Evolutionary conservation across 176 grass and related monocot species (phyloP).

Genomic region (Coix lacrymajobi): DNA sequence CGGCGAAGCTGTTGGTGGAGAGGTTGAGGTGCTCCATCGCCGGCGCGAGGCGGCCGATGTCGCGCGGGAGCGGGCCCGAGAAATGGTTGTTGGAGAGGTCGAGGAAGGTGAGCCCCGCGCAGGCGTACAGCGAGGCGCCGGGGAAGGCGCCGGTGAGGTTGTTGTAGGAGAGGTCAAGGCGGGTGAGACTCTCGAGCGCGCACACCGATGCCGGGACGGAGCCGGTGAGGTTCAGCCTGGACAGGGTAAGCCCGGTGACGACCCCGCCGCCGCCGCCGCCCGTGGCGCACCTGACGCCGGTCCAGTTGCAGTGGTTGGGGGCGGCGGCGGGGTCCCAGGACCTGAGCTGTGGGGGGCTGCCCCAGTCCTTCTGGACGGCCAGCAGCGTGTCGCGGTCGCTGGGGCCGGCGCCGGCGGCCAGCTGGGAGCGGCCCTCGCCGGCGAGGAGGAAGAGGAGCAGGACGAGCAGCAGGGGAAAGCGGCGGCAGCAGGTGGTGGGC

Average conservation of each 20-base stretch:
- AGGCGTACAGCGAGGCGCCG: conserved; percentile 36
- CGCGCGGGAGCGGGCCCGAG: conserved; percentile 37
- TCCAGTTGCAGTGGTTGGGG: conserved; percentile 45
- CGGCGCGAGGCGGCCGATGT: conserved; percentile 29
- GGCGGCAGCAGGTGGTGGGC: background rate
- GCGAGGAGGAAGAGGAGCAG: conserved; percentile 16
- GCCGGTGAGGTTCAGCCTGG: background rate
- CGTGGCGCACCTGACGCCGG: conserved; percentile 29
- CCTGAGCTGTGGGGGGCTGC: conserved; percentile 21
- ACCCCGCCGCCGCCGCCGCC: background rate
- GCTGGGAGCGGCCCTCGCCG: background rate
- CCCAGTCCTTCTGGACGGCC: conserved; percentile 30
- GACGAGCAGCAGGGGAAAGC: background rate
- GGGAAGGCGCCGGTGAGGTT: conserved; percentile 48
- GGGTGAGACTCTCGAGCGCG: conserved; percentile 36
- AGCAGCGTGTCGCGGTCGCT: conserved; percentile 35
- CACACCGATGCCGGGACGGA: conserved; percentile 44
- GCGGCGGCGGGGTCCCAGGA: conserved; percentile 49
- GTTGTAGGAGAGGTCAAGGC: conserved; percentile 65
- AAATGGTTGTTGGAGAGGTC: conserved; percentile 59
- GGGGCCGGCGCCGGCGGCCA: background rate
- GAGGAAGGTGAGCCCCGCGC: conserved; percentile 38
- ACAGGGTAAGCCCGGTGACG: conserved; percentile 26
- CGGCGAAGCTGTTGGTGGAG: conserved; percentile 44
- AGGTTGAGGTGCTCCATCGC: conserved; percentile 16